Evolutionary conservation across 1,284 basidiomycete species (phyloP).

Genomic region (Irpex lacteus): DNA sequence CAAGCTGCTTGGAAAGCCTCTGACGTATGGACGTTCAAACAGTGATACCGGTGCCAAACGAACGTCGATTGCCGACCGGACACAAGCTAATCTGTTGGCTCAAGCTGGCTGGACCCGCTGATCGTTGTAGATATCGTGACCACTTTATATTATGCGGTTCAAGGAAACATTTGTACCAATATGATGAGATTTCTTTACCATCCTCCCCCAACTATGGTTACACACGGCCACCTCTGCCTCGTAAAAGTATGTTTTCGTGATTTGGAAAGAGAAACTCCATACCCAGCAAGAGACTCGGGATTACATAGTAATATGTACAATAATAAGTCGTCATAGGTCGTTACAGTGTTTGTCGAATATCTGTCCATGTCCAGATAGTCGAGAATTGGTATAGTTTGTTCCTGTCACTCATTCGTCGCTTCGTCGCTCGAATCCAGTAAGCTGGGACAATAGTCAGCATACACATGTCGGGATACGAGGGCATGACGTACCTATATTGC

Average conservation of each 20-base stretch:
- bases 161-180: not conserved
- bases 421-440: slow-evolving; percentile 22
- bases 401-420: slow-evolving; percentile 17
- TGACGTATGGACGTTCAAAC: not conserved
- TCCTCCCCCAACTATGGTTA: no score
- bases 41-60: slow-evolving; percentile 18
- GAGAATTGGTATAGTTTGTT: not conserved
- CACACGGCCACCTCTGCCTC: no score
- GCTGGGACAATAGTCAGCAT: slow-evolving; percentile 8
- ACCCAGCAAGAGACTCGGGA: not conserved
- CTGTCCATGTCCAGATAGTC: not conserved
- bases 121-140: not conserved
- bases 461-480: not conserved
- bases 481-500: slow-evolving; percentile 69
- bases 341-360: not conserved
- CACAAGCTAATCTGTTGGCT: slow-evolving; percentile 26
- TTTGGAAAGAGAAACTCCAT: not conserved
- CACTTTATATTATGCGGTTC: not conserved
- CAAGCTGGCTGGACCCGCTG: slow-evolving; percentile 31
- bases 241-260: no score
- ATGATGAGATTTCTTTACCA: no score
- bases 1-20: not conserved
- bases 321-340: not conserved
- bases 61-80: slow-evolving; percentile 21
- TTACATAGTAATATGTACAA: slow-evolving; percentile 3